phyloP scores from a whole-genome alignment of 768 basidiomycete genomes.

The Tylopilus felleus region DNA sequence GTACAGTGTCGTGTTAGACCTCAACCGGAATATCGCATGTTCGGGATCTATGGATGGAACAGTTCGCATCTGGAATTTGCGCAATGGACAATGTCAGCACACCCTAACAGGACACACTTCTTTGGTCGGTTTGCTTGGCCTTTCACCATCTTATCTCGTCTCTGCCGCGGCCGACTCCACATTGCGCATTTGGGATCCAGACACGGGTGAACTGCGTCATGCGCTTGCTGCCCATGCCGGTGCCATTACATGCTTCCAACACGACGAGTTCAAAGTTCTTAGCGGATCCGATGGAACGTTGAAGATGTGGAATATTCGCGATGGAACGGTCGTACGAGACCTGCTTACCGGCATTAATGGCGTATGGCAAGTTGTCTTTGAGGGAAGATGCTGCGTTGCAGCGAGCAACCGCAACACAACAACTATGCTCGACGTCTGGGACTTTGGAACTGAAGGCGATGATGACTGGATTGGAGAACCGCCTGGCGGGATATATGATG shows the following conservation, averaged over 20 bases:
- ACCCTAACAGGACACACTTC: conserved; percentile 90
- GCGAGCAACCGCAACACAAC: conserved; percentile 79
- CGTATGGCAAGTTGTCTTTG: conserved; percentile 98
- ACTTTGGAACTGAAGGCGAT: conserved; percentile 72
- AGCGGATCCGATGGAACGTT: conserved; percentile 94
- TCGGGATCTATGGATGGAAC: conserved; percentile 99
- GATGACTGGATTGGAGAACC: conserved; percentile 85
- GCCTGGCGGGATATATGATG: conserved; percentile 71
- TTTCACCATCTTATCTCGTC: conserved; percentile 87
- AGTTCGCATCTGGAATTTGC: conserved; percentile 91
- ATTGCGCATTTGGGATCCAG: conserved; percentile 91
- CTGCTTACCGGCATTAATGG: conserved; percentile 88
- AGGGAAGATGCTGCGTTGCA: conserved; percentile 91
- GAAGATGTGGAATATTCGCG: conserved; percentile 96
- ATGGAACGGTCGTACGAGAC: conserved; percentile 83
- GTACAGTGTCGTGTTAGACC: conserved; percentile 92
- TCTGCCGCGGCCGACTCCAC: conserved; percentile 97
- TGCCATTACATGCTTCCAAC: conserved; percentile 99
- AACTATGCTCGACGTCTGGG: conserved; percentile 87
- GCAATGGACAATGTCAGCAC: conserved; percentile 75
- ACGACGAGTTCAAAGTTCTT: conserved; percentile 96
- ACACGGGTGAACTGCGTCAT: conserved; percentile 73
- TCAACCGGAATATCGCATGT: conserved; percentile 81
- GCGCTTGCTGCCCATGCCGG: conserved; percentile 89
- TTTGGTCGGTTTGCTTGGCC: conserved; percentile 87